phyloP scores from a whole-genome alignment of 1,284 basidiomycete genomes.

The Neonothopanus nambi region DNA sequence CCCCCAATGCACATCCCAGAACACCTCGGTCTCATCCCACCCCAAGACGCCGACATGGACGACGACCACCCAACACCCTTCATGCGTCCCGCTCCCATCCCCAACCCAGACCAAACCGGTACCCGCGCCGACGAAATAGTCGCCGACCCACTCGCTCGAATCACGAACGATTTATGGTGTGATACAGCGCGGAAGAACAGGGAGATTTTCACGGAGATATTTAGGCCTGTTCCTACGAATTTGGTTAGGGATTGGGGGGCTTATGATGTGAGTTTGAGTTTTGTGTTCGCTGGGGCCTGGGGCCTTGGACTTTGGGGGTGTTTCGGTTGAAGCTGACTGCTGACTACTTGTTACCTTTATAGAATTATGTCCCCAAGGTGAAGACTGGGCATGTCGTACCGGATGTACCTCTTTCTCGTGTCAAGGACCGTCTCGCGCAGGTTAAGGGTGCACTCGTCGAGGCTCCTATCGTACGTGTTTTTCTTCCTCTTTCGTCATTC shows the following conservation, averaged over 20 bases:
- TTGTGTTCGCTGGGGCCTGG: background rate
- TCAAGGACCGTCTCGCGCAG: slow-evolving; percentile 73
- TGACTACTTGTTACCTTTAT: slow-evolving; percentile 5
- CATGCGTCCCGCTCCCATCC: slow-evolving; percentile 79
- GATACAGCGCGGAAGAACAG: slow-evolving; percentile 79
- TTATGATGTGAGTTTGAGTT: slow-evolving; percentile 62
- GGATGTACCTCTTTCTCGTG: slow-evolving; percentile 57
- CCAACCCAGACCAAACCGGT: slow-evolving; percentile 67
- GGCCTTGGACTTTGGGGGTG: background rate
- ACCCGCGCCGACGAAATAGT: slow-evolving; percentile 65
- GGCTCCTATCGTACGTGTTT: slow-evolving; percentile 60
- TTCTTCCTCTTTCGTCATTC: background rate
- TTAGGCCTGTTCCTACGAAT: slow-evolving; percentile 82
- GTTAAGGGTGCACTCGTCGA: slow-evolving; percentile 79
- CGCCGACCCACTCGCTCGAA: slow-evolving; percentile 75
- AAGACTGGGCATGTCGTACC: slow-evolving; percentile 83
- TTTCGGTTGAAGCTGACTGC: too few relatives aligned
- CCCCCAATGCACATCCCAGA: slow-evolving; percentile 44
- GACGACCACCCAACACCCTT: slow-evolving; percentile 51
- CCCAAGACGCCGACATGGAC: slow-evolving; percentile 47
- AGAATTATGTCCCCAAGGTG: slow-evolving; percentile 74
- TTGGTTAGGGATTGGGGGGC: slow-evolving; percentile 74
- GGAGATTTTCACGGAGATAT: slow-evolving; percentile 80
- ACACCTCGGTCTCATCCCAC: slow-evolving; percentile 81
- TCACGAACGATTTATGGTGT: slow-evolving; percentile 64